Conservation (phyloP, 2,329 filamentous ascomycete species). For the Clonostachys rhizophaga region DNA sequence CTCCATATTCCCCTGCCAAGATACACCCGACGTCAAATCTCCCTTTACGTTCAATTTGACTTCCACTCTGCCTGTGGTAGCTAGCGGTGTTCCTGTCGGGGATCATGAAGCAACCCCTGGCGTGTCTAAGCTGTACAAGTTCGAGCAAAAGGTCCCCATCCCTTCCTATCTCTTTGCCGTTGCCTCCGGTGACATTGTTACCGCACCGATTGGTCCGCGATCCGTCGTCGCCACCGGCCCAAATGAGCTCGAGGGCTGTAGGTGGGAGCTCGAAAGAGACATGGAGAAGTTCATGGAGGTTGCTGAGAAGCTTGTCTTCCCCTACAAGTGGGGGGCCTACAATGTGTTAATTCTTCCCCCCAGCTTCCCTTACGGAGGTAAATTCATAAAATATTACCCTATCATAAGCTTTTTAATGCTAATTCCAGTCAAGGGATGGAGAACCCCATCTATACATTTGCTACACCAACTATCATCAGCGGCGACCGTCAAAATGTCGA, state of each 20-base stretch:
- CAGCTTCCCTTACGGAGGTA: conserved; percentile 82
- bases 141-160: conserved; percentile 88
- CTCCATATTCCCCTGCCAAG: conserved; percentile 93
- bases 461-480: conserved; percentile 89
- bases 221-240: conserved; percentile 85
- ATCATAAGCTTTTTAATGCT: background rate
- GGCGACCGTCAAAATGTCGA: conserved; percentile 90
- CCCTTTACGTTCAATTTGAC: conserved; percentile 86
- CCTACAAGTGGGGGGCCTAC: conserved; percentile 92
- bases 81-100: conserved; percentile 67
- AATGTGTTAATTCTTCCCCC: conserved; percentile 88
- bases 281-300: conserved; percentile 90
- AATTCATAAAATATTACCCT: conserved; percentile 16
- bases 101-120: conserved; percentile 35
- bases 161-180: conserved; percentile 94
- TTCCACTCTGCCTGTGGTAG: conserved; percentile 84
- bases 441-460: conserved; percentile 92
- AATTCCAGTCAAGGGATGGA: conserved; percentile 60
- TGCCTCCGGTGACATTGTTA: conserved; percentile 78
- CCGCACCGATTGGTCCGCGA: conserved; percentile 79
- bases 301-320: conserved; percentile 76
- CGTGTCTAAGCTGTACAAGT: conserved; percentile 67
- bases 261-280: conserved; percentile 88
- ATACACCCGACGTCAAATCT: conserved; percentile 97
- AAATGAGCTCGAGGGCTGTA: conserved; percentile 76